Evolutionary conservation across 306 rosid species (phyloP).

Genomic region (Crotalaria pallida): DNA sequence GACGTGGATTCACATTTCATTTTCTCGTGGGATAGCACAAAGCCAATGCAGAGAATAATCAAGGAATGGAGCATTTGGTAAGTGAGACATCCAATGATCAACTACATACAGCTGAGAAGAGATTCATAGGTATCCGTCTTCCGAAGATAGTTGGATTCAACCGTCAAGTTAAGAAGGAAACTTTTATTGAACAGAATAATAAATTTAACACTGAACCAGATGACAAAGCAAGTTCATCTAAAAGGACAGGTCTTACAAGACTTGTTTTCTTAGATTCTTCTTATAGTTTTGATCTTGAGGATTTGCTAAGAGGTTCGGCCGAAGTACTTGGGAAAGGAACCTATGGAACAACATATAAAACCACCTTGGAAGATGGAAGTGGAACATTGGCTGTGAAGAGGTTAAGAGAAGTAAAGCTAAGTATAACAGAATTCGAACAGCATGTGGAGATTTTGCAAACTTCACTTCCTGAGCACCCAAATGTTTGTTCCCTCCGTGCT

Average conservation of each 20-base stretch:
- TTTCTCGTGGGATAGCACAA: not conserved
- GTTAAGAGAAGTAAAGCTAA: constrained; percentile 50
- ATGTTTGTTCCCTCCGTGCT: constrained; percentile 60
- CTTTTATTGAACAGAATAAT: too few species aligned
- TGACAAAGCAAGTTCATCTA: too few species aligned
- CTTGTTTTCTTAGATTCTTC: constrained; percentile 34
- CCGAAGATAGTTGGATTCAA: not conserved
- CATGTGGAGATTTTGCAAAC: constrained; percentile 58
- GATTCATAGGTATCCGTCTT: not conserved
- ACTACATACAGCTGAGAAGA: too few species aligned
- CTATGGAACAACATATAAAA: constrained; percentile 69
- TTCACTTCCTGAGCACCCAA: constrained; percentile 53
- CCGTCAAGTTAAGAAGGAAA: too few species aligned
- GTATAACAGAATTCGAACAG: constrained; percentile 63
- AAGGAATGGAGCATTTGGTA: not conserved
- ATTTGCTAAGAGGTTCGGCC: constrained; percentile 70
- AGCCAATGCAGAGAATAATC: not conserved
- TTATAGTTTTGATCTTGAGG: constrained; percentile 66
- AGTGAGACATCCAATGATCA: not conserved
- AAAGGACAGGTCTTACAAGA: too few species aligned
- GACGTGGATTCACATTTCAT: not conserved
- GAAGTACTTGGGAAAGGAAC: constrained; percentile 76
- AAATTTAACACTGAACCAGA: too few species aligned
- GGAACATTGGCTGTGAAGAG: constrained; percentile 64
- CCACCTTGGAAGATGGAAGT: constrained; percentile 71